Conservation (phyloP, 257 asterid species). For the Forsythia viridissima region DNA sequence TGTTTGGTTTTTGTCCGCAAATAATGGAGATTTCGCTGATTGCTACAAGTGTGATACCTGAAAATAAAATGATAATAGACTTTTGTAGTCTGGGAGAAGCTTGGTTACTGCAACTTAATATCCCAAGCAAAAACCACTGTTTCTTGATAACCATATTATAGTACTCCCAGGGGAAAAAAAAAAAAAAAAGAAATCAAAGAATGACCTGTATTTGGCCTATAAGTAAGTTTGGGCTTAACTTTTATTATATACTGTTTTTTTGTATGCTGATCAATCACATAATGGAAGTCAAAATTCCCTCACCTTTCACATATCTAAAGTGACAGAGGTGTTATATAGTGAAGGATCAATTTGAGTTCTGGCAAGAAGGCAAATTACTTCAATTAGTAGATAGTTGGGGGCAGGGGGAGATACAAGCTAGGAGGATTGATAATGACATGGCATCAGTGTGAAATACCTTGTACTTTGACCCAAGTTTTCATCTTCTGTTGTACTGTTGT, state of each 20-base stretch:
- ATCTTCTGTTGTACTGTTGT: background rate
- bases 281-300: background rate
- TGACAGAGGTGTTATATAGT: background rate
- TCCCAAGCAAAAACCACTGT: background rate
- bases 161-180: background rate
- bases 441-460: background rate
- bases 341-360: background rate
- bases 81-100: background rate
- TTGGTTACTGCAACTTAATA: background rate
- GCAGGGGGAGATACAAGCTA: background rate
- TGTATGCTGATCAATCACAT: background rate
- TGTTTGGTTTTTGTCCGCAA: background rate
- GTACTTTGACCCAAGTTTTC: background rate
- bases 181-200: background rate
- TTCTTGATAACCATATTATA: background rate
- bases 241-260: background rate
- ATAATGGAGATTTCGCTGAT: background rate
- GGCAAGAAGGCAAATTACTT: background rate
- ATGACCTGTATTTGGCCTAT: background rate
- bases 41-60: background rate
- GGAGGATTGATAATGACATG: background rate
- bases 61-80: background rate
- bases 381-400: background rate
- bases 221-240: background rate
- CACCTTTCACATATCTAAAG: background rate